phyloP scores from a whole-genome alignment of 140 eudicot species.

The Stevia rebaudiana region DNA sequence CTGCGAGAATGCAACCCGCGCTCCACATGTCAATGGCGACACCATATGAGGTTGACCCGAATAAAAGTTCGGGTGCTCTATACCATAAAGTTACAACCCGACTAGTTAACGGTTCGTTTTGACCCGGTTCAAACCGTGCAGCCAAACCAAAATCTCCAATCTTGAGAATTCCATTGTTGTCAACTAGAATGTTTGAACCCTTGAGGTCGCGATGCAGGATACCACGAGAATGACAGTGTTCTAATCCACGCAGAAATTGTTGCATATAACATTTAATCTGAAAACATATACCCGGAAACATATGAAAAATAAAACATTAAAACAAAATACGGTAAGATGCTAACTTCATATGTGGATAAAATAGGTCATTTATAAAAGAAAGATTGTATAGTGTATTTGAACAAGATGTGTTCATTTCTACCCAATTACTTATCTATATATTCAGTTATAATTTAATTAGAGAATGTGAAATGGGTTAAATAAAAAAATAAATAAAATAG shows the following conservation, averaged over 20 bases:
- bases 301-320: neutral
- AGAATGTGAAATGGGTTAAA: neutral
- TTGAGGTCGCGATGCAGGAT: conserved; percentile 90
- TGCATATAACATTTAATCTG: conserved; percentile 93
- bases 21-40: conserved; percentile 91
- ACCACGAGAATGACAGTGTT: conserved; percentile 85
- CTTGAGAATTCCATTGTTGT: conserved; percentile 65
- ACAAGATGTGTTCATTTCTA: neutral
- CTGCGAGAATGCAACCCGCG: conserved; percentile 90
- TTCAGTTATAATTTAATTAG: neutral
- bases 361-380: neutral
- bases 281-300: conserved; percentile 10
- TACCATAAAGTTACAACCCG: conserved; percentile 94
- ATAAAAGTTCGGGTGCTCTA: conserved; percentile 87
- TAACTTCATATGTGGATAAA: neutral
- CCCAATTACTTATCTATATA: neutral
- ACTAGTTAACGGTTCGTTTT: conserved; percentile 73
- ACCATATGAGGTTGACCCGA: conserved; percentile 84
- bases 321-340: neutral
- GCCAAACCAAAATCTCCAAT: conserved; percentile 95
- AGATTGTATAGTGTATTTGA: neutral
- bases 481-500: neutral
- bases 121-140: conserved; percentile 49
- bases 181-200: conserved; percentile 81
- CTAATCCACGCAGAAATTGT: conserved; percentile 73